These are phyloP conservation scores for Trifolium dubium DNA, from an alignment of 306 rosid species.

Conservation along the genomic window DNA sequence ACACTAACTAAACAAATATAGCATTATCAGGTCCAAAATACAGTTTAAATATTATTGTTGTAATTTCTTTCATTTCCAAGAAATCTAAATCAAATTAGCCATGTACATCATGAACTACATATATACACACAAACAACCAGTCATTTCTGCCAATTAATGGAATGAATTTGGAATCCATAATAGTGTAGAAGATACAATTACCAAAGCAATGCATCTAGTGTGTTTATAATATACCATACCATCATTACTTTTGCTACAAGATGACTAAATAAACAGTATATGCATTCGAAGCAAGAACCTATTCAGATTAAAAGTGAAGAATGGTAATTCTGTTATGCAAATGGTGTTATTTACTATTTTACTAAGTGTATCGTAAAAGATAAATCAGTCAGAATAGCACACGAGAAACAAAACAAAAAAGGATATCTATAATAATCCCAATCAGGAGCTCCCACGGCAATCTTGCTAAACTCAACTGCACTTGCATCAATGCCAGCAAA, in stretches of 20 bases:
- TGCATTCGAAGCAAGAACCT: conserved; percentile 10
- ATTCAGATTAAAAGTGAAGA: conserved; percentile 6
- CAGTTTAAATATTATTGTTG: neutral
- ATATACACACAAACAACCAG: neutral
- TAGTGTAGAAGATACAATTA: conserved; percentile 5
- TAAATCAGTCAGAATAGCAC: conserved; percentile 22
- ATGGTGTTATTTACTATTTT: conserved; percentile 18
- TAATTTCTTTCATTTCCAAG: too few species aligned
- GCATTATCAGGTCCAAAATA: neutral
- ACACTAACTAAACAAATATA: neutral
- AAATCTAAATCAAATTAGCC: neutral
- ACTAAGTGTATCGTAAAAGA: conserved; percentile 18
- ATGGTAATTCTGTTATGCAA: conserved; percentile 16
- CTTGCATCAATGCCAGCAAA: conserved; percentile 85
- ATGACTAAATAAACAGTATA: conserved; percentile 18
- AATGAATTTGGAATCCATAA: conserved; percentile 14
- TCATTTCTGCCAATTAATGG: conserved; percentile 28
- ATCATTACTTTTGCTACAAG: neutral
- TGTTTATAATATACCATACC: conserved; percentile 13
- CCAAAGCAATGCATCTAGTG: conserved; percentile 1
- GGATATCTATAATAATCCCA: conserved; percentile 99
- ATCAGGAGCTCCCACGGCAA: conserved; percentile 80
- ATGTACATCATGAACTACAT: neutral
- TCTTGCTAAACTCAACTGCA: conserved; percentile 93
- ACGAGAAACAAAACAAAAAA: conserved; percentile 39